These are phyloP conservation scores for Protomyces gravidus DNA, from an alignment of 1,139 yeast species.

Conservation along the genomic window DNA sequence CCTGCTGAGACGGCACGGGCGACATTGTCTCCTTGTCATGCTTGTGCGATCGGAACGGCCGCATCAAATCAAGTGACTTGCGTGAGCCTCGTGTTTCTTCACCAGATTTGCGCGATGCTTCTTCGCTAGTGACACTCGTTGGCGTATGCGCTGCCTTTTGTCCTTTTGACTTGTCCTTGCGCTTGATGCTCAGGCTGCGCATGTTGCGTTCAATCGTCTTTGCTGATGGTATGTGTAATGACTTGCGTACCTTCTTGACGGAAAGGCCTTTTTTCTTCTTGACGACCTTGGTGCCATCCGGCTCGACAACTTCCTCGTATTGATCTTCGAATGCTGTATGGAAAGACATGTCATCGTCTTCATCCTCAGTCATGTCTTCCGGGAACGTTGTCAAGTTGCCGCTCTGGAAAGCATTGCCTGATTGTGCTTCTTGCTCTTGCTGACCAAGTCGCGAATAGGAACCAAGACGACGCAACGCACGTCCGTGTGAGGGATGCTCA, in stretches of 20 bases:
- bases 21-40: slow-evolving; percentile 9
- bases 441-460: not conserved
- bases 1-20: not conserved
- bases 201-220: slow-evolving; percentile 23
- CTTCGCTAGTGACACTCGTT: not conserved
- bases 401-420: not conserved
- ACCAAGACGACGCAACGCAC: not conserved
- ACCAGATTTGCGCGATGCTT: slow-evolving; percentile 1
- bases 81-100: slow-evolving; percentile 6
- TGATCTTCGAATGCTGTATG: slow-evolving; percentile 24
- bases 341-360: slow-evolving; percentile 17
- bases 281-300: slow-evolving; percentile 19
- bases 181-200: slow-evolving; percentile 21
- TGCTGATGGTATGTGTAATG: slow-evolving; percentile 23
- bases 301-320: slow-evolving; percentile 12
- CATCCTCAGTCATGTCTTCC: slow-evolving; percentile 8
- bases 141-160: not conserved
- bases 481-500: not conserved
- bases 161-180: slow-evolving; percentile 10
- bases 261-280: slow-evolving; percentile 20
- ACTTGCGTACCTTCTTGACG: slow-evolving; percentile 22
- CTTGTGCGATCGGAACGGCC: slow-evolving; percentile 17
- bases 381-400: slow-evolving; percentile 1
- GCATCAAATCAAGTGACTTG: slow-evolving; percentile 21
- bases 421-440: not conserved